Evolutionary conservation across 495 filamentous ascomycete genomes (phyloP), one percentile per base, ranked within the genome.

Genomic region (Choiromyces venosus): DNA sequence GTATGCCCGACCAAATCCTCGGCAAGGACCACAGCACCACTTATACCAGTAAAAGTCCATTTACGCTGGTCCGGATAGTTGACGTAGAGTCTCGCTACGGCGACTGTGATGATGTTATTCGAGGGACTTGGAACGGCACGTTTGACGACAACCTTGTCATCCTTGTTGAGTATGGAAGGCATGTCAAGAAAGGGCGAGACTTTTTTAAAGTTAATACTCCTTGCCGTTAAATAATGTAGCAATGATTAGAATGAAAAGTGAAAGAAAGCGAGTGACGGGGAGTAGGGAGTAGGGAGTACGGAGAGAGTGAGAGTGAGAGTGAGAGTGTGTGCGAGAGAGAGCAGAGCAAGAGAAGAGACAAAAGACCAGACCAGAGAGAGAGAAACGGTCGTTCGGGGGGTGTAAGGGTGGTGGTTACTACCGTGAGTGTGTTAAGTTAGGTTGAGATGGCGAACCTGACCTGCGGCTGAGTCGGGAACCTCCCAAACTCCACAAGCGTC

Each of bases 31-130:
- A 88, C 87, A 66, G 95, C 95, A 25, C 95, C 95, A 82, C 97
- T 94, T 67, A 99, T 84, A 29, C 96, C 95, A 3, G 96, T 97
- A 82, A 93, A 96, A 29, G 89, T 92, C 95, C 95, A 99, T 93
- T 86, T 89, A 68, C 89, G 88, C 73, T 85, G 87, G 82, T 96
- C 89, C 21, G 95, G 95, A 82, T 97, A 90, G 75, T 94, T 93
- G 81, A 98, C 87, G 83, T 97, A 98, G 76, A 99, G 91, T 81
- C 91, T 90, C 75, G 93, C 96, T 77, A 98, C 93, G 81, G 92
- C 94, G 80, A 92, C 93, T 72, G 93, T 92, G 70, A 93, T 90
- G 84, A 98, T 97, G 85, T 97, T 97, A 88, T 97, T 98, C 76
- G 91, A 88, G 69, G 92, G 86, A 80, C 94, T 96, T 56, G 95